A percentile compares a stretch with the other conserved stretches of the same genome.
These are phyloP conservation scores for Eragrostis curvula DNA, from an alignment of 176 grass and related monocot species.

Conservation along the genomic window DNA sequence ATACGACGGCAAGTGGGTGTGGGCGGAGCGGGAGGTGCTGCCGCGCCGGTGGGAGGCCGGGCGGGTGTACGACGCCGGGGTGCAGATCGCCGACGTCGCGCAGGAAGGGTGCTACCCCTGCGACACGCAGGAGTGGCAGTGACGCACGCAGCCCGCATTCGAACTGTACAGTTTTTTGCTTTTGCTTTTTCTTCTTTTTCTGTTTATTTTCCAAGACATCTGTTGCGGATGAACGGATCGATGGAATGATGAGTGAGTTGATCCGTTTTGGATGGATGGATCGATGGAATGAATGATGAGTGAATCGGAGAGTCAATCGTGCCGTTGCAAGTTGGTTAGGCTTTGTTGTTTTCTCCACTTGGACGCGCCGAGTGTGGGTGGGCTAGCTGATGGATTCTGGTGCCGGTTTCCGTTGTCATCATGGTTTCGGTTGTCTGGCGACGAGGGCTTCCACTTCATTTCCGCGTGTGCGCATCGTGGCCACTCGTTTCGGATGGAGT, in stretches of 20 bases:
- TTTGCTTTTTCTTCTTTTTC: neutral
- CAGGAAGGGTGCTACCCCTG: constrained; percentile 67
- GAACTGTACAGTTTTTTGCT: constrained; percentile 34
- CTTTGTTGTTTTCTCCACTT: neutral
- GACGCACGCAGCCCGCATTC: neutral
- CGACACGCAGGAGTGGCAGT: constrained; percentile 60
- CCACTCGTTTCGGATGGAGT: neutral
- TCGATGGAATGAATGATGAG: neutral
- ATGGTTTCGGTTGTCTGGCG: constrained; percentile 1
- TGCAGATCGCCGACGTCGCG: constrained; percentile 79
- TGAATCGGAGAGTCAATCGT: neutral
- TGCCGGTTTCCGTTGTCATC: neutral
- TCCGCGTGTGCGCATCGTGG: neutral
- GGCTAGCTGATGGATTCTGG: neutral
- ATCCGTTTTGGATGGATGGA: neutral
- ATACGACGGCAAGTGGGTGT: constrained; percentile 80
- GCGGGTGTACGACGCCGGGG: constrained; percentile 52
- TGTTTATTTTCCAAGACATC: neutral
- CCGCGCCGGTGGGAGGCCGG: constrained; percentile 56
- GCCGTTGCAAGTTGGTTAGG: constrained; percentile 21
- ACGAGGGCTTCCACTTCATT: neutral
- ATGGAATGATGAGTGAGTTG: too few relatives aligned
- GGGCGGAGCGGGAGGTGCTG: constrained; percentile 70
- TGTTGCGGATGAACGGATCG: too few relatives aligned
- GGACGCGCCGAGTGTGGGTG: neutral